Evolutionary conservation across 768 basidiomycete genomes (phyloP), one percentile per base, ranked within the genome.

Genomic region (Suillus cothurnatus): DNA sequence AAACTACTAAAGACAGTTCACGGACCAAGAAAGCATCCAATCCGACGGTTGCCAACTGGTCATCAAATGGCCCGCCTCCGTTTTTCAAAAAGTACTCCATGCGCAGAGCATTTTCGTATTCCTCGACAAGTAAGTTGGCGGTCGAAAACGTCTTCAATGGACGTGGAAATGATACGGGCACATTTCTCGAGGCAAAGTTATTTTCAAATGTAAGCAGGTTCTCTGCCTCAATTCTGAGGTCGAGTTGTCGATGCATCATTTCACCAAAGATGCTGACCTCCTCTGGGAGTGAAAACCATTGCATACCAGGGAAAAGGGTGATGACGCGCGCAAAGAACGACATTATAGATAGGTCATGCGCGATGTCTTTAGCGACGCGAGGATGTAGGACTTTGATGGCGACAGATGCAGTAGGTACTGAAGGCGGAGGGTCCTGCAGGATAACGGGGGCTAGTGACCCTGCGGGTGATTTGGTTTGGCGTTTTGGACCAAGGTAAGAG

Each of bases 321-420:
- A 99, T 83, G 65, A 85, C 77, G 47, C 84, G 82, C 32, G 97
- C 94, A 74, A 99, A 98, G 80, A 97, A 91, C 50, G 85, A 81
- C 95, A 99, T 98, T 79, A 99, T 99, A 57, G 90, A 85, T 59
- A 99, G 87, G 79, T 99, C 97, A 53, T 97, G 87, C 43, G 83
- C 80, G 65, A 99, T 98, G 58, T 84, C 89, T 72, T 94, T 90
- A 31, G 81, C 78, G 23, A 95, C 95, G 59, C 85, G 81, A 1
- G 97, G 97, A 75, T 99, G 97, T 28, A 98, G 87, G 26, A 99
- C 85, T 78, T 99, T 99, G 79, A 99, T 91, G 17, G 97, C 97
- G 38, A 99, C 96, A 2, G 91, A 85, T 23, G 94, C 88, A 0
- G 91, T 89, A 14, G 95, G 95, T 21, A 91, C 88, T 3, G 85